These are phyloP conservation scores for Histomonas meleagridis DNA, from an alignment of 208 protist genomes.

Conservation along the genomic window DNA sequence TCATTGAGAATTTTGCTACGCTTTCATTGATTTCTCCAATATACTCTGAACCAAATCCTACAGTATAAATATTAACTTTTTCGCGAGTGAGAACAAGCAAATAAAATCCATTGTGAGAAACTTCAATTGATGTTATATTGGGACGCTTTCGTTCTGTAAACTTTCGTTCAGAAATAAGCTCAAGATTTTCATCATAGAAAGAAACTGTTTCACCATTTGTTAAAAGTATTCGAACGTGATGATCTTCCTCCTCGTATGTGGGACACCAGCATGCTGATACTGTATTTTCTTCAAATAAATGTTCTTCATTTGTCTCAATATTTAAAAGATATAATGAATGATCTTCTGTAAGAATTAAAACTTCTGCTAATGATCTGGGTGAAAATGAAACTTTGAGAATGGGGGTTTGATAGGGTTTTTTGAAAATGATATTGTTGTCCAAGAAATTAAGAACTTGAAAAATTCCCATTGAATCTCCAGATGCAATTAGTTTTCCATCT, in stretches of 20 bases:
- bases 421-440: neutral
- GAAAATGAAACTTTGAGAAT: neutral
- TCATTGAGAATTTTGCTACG: neutral
- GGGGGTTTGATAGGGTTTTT: too few species aligned
- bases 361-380: neutral
- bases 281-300: neutral
- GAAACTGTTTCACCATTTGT: neutral
- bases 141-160: neutral
- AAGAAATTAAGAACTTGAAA: neutral
- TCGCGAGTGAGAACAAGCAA: neutral
- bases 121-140: neutral
- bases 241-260: neutral
- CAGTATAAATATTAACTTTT: neutral
- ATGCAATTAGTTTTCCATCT: neutral
- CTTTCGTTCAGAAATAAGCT: neutral
- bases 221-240: neutral
- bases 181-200: neutral
- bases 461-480: neutral
- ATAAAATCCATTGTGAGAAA: neutral
- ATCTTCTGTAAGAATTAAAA: neutral
- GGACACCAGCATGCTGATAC: neutral
- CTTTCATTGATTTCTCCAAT: neutral
- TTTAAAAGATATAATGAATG: neutral
- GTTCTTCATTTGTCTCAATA: neutral
- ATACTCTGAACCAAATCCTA: neutral